These are phyloP conservation scores for Populus hybrid DNA, from an alignment of 441 rosid species.

Conservation along the genomic window DNA sequence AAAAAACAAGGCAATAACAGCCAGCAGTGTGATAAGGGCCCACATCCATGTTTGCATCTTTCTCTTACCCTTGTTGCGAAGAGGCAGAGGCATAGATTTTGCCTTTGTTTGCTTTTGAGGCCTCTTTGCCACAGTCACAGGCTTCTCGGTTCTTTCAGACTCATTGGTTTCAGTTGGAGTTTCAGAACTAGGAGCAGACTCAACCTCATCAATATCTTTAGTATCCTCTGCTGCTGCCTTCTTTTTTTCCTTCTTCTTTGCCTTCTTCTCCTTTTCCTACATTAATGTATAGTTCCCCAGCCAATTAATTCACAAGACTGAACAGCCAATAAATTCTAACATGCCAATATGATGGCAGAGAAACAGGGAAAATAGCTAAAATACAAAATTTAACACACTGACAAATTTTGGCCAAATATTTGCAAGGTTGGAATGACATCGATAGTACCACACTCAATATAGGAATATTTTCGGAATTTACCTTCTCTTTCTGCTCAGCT, in stretches of 20 bases:
- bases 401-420: neutral
- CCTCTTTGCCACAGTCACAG: slow-evolving; percentile 36
- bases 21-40: slow-evolving; percentile 36
- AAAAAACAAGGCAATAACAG: slow-evolving; percentile 45
- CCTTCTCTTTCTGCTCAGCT: slow-evolving; percentile 80
- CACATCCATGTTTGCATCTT: slow-evolving; percentile 80
- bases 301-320: neutral
- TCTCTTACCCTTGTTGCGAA: slow-evolving; percentile 66
- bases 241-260: slow-evolving; percentile 68
- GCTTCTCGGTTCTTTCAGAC: slow-evolving; percentile 43
- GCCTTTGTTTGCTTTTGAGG: slow-evolving; percentile 53
- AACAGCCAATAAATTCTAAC: neutral
- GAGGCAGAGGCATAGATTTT: slow-evolving; percentile 57
- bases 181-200: slow-evolving; percentile 31
- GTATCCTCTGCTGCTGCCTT: slow-evolving; percentile 32
- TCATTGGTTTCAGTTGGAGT: slow-evolving; percentile 35
- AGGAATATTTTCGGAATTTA: slow-evolving; percentile 12
- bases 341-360: neutral
- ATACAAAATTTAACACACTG: neutral
- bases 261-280: slow-evolving; percentile 80
- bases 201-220: slow-evolving; percentile 28
- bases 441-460: neutral
- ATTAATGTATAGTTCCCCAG: neutral
- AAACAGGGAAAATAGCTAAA: neutral
- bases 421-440: neutral